Base-by-base conservation (phyloP, 805 yeast species). In the Phaffomyces thermotolerans region DNA sequence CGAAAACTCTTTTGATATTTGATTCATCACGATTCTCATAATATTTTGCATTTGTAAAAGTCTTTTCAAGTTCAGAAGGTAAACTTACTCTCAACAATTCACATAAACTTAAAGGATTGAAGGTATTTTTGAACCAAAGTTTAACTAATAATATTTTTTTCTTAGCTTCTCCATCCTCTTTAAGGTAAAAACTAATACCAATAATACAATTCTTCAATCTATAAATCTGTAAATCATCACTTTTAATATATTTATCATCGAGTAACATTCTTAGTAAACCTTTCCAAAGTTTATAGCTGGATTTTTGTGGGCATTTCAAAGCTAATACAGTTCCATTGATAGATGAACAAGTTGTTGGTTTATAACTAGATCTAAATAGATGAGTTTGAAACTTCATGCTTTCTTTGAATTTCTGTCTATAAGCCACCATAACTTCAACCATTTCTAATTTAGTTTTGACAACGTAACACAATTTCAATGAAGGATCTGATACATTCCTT, bases 101-200 rank as follows among this genome's bases (percentile, higher is more conserved):
- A 22, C 38, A 29, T 8, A 40, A 22, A 17, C 17, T 34, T 10
- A 37, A 8, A 15, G 41, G 44, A 20, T 33, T 30, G 17, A 36
- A 23, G 9, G 10, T 29, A 20, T 36, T 14, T 8, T 29, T 18
- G 22, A 35, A 32, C 41, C 37, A 31, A 8, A 44, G 12, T 15
- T 44, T 44, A 13, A 8, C 29, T 4, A 44, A 27, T 13, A 44
- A n/a, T 13, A 32, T 30, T 32, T 25, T 34, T 2, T 34, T 39
- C 17, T 15, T 20, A 7, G 17, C 8, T 9, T 13, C n/a, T 6
- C 13, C 13, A 15, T 34, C n/a, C 8, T 25, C 9, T 20, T 18
- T 39, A 20, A 37, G 27, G 17, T 18, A 34, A 27, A 40, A 44
- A 17, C 44, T 44, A 8, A 44, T 25, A 4, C 47, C 47, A 44